phyloP scores from a whole-genome alignment of 1,139 yeast genomes.

The Candida dubliniensis region DNA sequence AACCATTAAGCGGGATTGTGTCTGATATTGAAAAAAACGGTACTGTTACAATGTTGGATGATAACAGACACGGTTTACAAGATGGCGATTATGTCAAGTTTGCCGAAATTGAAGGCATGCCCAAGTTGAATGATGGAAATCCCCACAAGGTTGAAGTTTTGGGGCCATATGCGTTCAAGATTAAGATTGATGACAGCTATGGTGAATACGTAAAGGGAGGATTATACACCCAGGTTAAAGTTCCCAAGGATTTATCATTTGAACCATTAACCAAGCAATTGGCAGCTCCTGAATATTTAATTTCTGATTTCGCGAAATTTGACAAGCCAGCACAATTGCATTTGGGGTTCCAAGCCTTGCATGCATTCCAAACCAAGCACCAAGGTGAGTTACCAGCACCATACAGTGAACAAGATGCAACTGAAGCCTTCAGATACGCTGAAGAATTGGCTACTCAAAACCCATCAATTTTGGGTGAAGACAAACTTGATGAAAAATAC shows the following conservation, averaged over 20 bases:
- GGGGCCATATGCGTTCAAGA: constrained; percentile 91
- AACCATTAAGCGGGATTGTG: constrained; percentile 81
- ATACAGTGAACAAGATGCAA: constrained; percentile 71
- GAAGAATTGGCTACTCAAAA: constrained; percentile 58
- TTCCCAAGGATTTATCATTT: constrained; percentile 66
- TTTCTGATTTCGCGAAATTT: constrained; percentile 89
- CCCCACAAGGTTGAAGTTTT: constrained; percentile 77
- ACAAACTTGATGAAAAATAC: constrained; percentile 61
- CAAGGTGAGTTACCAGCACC: constrained; percentile 75
- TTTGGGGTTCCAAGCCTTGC: constrained; percentile 87
- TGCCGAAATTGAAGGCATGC: constrained; percentile 79
- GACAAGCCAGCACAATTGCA: constrained; percentile 91
- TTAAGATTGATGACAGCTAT: constrained; percentile 51
- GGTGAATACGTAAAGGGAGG: constrained; percentile 85
- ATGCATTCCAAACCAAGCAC: constrained; percentile 65
- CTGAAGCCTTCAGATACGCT: constrained; percentile 61
- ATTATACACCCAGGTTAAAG: constrained; percentile 86
- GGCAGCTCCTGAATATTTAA: constrained; percentile 71
- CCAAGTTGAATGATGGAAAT: constrained; percentile 64
- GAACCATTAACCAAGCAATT: constrained; percentile 66
- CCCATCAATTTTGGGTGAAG: constrained; percentile 59
- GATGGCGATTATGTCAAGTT: constrained; percentile 91
- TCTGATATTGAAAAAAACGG: constrained; percentile 89
- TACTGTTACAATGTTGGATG: constrained; percentile 88
- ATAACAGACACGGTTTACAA: constrained; percentile 87